Conservation (phyloP, 2,329 filamentous ascomycete genomes). For the Exophiala bonariae region DNA sequence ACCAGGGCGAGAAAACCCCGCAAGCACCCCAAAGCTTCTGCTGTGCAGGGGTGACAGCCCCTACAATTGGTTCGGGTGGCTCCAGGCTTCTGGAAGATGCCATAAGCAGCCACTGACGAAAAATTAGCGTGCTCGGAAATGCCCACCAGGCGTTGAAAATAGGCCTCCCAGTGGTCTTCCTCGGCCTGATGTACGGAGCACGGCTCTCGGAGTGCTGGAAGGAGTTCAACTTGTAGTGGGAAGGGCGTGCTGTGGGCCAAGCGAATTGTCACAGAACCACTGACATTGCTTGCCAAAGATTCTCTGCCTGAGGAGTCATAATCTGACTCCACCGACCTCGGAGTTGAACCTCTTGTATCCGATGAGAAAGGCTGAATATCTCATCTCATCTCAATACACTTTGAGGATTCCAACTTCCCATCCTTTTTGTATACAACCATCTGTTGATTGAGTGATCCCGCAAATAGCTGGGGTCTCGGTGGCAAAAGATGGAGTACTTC, state of each 20-base stretch:
- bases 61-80: conserved; percentile 5
- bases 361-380: conserved; percentile 21
- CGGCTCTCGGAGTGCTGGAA: too few species aligned
- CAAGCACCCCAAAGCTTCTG: too few species aligned
- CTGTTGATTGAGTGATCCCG: conserved; percentile 1
- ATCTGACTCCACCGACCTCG: conserved; percentile 11
- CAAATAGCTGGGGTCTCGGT: background rate
- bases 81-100: conserved; percentile 13
- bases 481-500: conserved; percentile 46
- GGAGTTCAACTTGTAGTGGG: conserved; percentile 15
- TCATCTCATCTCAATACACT: background rate
- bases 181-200: too few species aligned
- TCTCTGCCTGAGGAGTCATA: conserved; percentile 21
- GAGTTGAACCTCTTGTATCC: conserved; percentile 12
- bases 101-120: conserved; percentile 2
- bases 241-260: conserved; percentile 22
- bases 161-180: too few species aligned
- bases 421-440: conserved; percentile 1
- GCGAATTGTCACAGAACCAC: background rate
- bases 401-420: background rate
- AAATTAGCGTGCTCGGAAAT: conserved; percentile 9
- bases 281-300: background rate
- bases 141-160: conserved; percentile 4
- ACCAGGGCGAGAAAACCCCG: too few species aligned
- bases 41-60: background rate